phyloP scores from a whole-genome alignment of 306 rosid genomes.

The Oxytropis ochrocephala region DNA sequence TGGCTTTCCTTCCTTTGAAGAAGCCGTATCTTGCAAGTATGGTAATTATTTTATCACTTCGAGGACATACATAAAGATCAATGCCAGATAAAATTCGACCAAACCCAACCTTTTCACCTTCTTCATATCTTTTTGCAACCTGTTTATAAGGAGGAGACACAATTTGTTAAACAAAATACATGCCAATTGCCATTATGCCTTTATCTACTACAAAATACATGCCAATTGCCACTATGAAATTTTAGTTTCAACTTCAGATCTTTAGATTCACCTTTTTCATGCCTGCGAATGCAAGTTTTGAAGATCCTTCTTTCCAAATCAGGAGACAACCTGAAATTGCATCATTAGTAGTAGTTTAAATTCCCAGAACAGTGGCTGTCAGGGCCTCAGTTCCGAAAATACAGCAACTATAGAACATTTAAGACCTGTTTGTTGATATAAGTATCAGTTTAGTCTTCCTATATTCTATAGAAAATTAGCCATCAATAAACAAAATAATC shows the following conservation, averaged over 20 bases:
- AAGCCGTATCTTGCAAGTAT: not conserved
- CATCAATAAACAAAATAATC: too few species aligned
- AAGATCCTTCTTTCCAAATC: not conserved
- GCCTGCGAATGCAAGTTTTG: not conserved
- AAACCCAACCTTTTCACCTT: not conserved
- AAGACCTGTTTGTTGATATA: not conserved
- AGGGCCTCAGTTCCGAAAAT: not conserved
- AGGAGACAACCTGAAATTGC: not conserved
- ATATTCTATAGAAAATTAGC: too few species aligned
- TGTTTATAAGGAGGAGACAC: not conserved
- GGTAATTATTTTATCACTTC: not conserved
- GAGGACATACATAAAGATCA: constrained; percentile 1
- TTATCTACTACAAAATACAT: not conserved
- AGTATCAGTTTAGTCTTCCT: not conserved
- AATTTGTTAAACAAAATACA: not conserved
- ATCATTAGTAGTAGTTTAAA: not conserved
- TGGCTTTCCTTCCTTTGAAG: not conserved
- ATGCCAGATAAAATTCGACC: not conserved
- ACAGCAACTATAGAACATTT: not conserved
- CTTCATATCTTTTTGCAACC: not conserved
- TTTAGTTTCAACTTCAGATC: not conserved
- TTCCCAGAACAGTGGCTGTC: not conserved
- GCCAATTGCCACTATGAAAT: not conserved
- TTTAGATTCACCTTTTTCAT: not conserved
- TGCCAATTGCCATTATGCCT: not conserved